phyloP scores from a whole-genome alignment of 805 yeast genomes.

The Metschnikowia similis region DNA sequence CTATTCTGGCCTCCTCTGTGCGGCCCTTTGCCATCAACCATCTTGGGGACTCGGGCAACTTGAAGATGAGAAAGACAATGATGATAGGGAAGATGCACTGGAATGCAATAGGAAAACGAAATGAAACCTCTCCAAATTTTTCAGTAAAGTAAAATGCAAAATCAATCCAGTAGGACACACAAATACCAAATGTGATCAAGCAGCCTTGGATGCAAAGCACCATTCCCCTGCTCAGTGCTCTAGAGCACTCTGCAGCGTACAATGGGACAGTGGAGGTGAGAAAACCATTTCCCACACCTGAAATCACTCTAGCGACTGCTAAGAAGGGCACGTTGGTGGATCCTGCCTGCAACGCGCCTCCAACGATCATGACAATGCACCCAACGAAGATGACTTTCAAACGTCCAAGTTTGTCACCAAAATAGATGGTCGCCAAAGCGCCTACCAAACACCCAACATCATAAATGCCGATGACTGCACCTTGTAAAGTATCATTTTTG shows the following conservation, averaged over 20 bases:
- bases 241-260: conserved; percentile 34
- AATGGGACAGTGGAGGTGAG: conserved; percentile 36
- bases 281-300: conserved; percentile 34
- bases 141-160: conserved; percentile 32
- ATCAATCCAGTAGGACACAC: conserved; percentile 34
- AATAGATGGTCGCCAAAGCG: conserved; percentile 19
- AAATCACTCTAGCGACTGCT: conserved; percentile 30
- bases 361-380: conserved; percentile 18
- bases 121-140: conserved; percentile 19
- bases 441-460: conserved; percentile 21
- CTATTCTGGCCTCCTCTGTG: conserved; percentile 24
- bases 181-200: conserved; percentile 23
- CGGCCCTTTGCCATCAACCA: conserved; percentile 32
- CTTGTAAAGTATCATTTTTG: conserved; percentile 18
- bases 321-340: conserved; percentile 21
- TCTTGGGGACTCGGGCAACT: conserved; percentile 44
- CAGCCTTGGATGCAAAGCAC: conserved; percentile 30
- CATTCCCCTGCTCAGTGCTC: conserved; percentile 28
- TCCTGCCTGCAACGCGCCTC: conserved; percentile 23
- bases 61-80: conserved; percentile 14
- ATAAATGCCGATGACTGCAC: conserved; percentile 20
- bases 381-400: conserved; percentile 20
- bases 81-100: conserved; percentile 22
- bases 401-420: conserved; percentile 22
- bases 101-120: conserved; percentile 34